phyloP scores from a whole-genome alignment of 2,329 filamentous ascomycete genomes.

The Fusarium sp. region DNA sequence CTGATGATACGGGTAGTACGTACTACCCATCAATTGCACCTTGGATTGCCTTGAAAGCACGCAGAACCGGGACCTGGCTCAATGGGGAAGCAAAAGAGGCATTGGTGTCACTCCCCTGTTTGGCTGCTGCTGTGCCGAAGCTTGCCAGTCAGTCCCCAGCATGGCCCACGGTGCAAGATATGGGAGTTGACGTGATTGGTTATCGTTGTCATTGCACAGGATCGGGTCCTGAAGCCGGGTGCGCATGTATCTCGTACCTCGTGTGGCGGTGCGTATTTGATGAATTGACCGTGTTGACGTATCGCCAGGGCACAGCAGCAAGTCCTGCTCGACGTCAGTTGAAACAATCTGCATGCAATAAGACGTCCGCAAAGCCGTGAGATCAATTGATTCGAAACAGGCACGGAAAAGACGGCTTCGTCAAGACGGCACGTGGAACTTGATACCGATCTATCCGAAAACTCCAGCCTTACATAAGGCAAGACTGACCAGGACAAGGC shows the following conservation, averaged over 20 bases:
- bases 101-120: slow-evolving; percentile 14
- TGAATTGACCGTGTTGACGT: slow-evolving; percentile 15
- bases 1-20: slow-evolving; percentile 10
- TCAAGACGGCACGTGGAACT: slow-evolving; percentile 8
- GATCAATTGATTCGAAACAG: slow-evolving; percentile 16
- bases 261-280: slow-evolving; percentile 36
- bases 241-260: slow-evolving; percentile 18
- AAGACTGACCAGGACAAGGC: not conserved
- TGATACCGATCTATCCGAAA: slow-evolving; percentile 14
- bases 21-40: not conserved
- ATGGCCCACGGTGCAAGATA: slow-evolving; percentile 14
- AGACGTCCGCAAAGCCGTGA: not conserved
- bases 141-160: slow-evolving; percentile 35
- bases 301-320: slow-evolving; percentile 5
- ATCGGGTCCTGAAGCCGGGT: slow-evolving; percentile 31
- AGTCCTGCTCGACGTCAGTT: not conserved
- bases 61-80: slow-evolving; percentile 15
- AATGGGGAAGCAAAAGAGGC: slow-evolving; percentile 21
- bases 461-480: slow-evolving; percentile 17
- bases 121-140: slow-evolving; percentile 36
- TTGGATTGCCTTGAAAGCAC: not conserved
- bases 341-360: slow-evolving; percentile 10
- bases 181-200: slow-evolving; percentile 33
- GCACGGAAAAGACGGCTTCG: slow-evolving; percentile 25
- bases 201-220: slow-evolving; percentile 4